Percentiles rank a stretch among this genome's conserved stretches.
Conservation (phyloP, 2,329 filamentous ascomycete genomes). For the Aureobasidium sp. region DNA sequence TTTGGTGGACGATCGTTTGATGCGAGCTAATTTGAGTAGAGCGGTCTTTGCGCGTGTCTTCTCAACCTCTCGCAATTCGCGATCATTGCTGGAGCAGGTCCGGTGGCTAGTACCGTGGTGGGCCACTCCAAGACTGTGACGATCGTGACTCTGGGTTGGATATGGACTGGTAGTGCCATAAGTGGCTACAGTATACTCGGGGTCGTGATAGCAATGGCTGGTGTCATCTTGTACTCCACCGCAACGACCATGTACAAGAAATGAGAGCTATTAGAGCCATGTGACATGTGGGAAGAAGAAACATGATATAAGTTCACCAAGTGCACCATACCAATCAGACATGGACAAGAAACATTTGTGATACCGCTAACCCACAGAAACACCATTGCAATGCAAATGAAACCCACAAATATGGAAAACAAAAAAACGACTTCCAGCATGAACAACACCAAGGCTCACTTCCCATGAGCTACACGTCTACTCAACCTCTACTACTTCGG, state of each 20-base stretch:
- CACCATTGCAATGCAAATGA: neutral
- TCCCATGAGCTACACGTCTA: neutral
- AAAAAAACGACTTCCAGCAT: neutral
- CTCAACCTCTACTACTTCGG: neutral
- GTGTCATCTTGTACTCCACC: slow-evolving; percentile 25
- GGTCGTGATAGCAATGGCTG: slow-evolving; percentile 26
- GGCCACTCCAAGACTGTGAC: slow-evolving; percentile 31
- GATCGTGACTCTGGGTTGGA: slow-evolving; percentile 29
- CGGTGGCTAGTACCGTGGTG: slow-evolving; percentile 30
- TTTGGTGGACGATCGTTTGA: neutral
- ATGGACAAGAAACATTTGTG: neutral
- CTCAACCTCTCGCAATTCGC: slow-evolving; percentile 47
- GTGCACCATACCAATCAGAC: neutral
- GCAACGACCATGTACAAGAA: neutral
- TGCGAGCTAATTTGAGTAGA: slow-evolving; percentile 35
- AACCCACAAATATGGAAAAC: neutral
- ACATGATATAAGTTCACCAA: neutral
- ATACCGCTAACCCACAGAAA: neutral
- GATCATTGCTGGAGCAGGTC: slow-evolving; percentile 29
- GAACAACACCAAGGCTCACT: neutral
- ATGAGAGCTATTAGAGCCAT: too few species aligned
- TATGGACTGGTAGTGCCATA: slow-evolving; percentile 22
- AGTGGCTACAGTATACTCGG: slow-evolving; percentile 26
- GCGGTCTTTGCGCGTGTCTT: slow-evolving; percentile 55
- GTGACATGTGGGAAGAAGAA: neutral